A percentile compares a stretch with the other conserved stretches of the same genome.
Conservation (phyloP, 2,329 filamentous ascomycete genomes). For the Xylaria sp. region DNA sequence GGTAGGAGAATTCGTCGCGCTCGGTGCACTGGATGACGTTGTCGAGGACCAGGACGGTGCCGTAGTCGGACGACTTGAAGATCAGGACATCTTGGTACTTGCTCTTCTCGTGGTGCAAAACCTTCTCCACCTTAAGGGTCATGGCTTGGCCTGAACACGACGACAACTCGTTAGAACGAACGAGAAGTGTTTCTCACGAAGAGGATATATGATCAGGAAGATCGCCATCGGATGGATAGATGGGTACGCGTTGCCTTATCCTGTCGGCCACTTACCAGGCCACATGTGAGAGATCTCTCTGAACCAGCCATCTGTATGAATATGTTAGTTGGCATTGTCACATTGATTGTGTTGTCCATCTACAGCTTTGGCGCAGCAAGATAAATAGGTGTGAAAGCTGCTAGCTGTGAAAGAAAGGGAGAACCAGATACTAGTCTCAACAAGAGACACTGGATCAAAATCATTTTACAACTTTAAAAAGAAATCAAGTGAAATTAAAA, state of each 20-base stretch:
- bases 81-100: conserved; percentile 99
- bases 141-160: conserved; percentile 81
- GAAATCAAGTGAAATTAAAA: background rate
- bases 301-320: conserved; percentile 93
- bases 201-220: background rate
- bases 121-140: conserved; percentile 97
- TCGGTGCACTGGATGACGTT: conserved; percentile 99
- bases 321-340: conserved; percentile 29
- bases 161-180: conserved; percentile 22
- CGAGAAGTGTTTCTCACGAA: background rate
- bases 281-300: conserved; percentile 99
- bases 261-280: conserved; percentile 67
- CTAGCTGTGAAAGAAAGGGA: background rate
- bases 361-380: background rate
- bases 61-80: conserved; percentile 98
- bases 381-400: background rate
- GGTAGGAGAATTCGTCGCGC: conserved; percentile 98
- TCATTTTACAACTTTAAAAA: background rate
- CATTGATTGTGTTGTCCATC: background rate
- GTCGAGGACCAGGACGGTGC: conserved; percentile 95
- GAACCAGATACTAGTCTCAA: background rate
- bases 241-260: background rate
- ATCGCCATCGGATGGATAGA: background rate
- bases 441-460: background rate
- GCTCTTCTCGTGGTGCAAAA: conserved; percentile 99